Evolutionary conservation across 2,329 filamentous ascomycete genomes (phyloP).

Genomic region (Aspergillus pseudoviridinutans): DNA sequence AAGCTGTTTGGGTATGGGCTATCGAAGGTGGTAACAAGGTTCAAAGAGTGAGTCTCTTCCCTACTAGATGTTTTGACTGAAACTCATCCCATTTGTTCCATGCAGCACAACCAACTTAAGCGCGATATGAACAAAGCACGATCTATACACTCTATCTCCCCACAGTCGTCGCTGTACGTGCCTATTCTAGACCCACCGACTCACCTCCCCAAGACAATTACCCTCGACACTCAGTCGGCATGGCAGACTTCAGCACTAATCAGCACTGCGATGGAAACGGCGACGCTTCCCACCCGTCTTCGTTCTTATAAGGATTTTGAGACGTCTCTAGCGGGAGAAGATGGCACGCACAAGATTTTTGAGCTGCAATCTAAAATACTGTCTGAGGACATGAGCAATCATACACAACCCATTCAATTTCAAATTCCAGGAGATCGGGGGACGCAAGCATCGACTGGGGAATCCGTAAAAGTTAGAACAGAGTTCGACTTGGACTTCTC

Average conservation of each 20-base stretch:
- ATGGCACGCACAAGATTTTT: slow-evolving; percentile 76
- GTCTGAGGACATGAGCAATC: slow-evolving; percentile 12
- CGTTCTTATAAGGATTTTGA: slow-evolving; percentile 36
- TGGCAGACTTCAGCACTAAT: slow-evolving; percentile 82
- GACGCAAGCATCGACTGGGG: slow-evolving; percentile 8
- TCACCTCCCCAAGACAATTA: slow-evolving; percentile 54
- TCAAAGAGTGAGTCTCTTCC: slow-evolving; percentile 46
- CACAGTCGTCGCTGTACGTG: slow-evolving; percentile 71
- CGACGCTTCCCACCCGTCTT: slow-evolving; percentile 68
- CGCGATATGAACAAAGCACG: slow-evolving; percentile 71
- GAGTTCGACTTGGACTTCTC: slow-evolving; percentile 39
- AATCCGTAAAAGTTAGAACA: slow-evolving; percentile 18
- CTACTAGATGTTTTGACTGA: slow-evolving; percentile 6
- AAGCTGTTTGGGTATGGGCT: slow-evolving; percentile 82
- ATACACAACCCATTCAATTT: slow-evolving; percentile 1
- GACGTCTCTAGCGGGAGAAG: slow-evolving; percentile 48
- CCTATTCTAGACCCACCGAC: slow-evolving; percentile 65
- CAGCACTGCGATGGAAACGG: slow-evolving; percentile 71
- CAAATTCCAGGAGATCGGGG: slow-evolving; percentile 1
- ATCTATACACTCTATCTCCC: slow-evolving; percentile 64
- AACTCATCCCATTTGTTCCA: slow-evolving; percentile 35
- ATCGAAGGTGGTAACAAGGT: slow-evolving; percentile 60
- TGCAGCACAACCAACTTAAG: slow-evolving; percentile 55
- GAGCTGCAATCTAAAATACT: slow-evolving; percentile 66
- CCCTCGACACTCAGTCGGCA: slow-evolving; percentile 58